Evolutionary conservation across 2,329 filamentous ascomycete species (phyloP).

Genomic region (Colletotrichum musae): DNA sequence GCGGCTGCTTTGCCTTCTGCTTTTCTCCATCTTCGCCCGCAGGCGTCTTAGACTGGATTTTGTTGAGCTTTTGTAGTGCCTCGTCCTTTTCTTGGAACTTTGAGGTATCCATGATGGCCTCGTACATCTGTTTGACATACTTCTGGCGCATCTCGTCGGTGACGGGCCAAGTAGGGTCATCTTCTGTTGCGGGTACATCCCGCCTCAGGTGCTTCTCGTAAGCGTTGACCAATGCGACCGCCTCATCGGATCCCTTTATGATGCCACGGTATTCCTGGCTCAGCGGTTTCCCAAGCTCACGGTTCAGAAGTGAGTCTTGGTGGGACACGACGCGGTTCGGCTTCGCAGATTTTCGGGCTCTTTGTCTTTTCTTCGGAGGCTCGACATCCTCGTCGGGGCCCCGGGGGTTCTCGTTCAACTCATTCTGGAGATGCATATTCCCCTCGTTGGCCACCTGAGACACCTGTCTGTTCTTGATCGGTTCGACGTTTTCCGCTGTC

Average conservation of each 20-base stretch:
- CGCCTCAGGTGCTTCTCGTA: conserved; percentile 1
- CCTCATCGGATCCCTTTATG: background rate
- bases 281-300: background rate
- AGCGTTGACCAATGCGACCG: background rate
- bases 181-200: background rate
- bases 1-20: background rate
- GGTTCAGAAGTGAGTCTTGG: background rate
- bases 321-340: background rate
- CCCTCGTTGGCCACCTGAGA: too few relatives aligned
- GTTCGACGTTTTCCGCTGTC: too few relatives aligned
- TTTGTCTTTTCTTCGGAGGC: background rate
- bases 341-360: background rate
- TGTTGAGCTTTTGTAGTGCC: background rate
- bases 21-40: background rate
- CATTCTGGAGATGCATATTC: too few relatives aligned
- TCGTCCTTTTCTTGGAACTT: conserved; percentile 3
- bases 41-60: background rate
- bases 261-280: background rate
- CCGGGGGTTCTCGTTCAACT: background rate
- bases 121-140: conserved; percentile 8
- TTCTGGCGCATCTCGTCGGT: background rate
- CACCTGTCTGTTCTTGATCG: too few relatives aligned
- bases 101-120: background rate
- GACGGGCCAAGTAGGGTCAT: background rate
- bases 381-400: background rate